phyloP scores from a whole-genome alignment of 2,329 filamentous ascomycete genomes.

The Cryphonectria japonica region DNA sequence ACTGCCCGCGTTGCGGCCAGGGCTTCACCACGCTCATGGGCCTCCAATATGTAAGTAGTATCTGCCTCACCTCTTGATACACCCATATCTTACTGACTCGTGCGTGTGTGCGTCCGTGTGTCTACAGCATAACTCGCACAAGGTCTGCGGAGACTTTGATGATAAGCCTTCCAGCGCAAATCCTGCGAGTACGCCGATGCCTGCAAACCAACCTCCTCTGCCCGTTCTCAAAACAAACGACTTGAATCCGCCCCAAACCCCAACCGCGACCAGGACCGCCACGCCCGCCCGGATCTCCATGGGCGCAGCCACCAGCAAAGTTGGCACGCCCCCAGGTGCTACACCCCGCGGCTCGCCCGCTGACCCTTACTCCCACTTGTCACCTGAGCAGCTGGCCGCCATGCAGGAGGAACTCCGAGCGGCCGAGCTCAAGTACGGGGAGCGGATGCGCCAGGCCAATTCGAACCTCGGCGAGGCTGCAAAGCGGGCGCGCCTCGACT shows the following conservation, averaged over 20 bases:
- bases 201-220: conserved; percentile 19
- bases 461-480: conserved; percentile 40
- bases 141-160: conserved; percentile 51
- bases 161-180: conserved; percentile 30
- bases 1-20: conserved; percentile 51
- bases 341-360: conserved; percentile 23
- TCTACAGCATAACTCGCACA: conserved; percentile 44
- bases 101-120: background rate
- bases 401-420: conserved; percentile 44
- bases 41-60: conserved; percentile 45
- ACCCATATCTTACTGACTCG: conserved; percentile 13
- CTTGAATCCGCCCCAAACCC: conserved; percentile 14
- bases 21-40: conserved; percentile 48
- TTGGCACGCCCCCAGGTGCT: background rate
- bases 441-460: conserved; percentile 48
- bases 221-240: conserved; percentile 24
- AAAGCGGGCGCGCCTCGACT: conserved; percentile 42
- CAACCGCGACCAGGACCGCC: background rate
- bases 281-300: background rate
- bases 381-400: conserved; percentile 34
- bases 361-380: conserved; percentile 52
- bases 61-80: background rate
- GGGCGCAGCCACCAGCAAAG: background rate
- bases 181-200: background rate
- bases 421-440: conserved; percentile 45